Percentiles rank a stretch among this genome's conserved stretches.
Conservation (phyloP, 495 filamentous ascomycete species). For the Penicillium malachiteum region DNA sequence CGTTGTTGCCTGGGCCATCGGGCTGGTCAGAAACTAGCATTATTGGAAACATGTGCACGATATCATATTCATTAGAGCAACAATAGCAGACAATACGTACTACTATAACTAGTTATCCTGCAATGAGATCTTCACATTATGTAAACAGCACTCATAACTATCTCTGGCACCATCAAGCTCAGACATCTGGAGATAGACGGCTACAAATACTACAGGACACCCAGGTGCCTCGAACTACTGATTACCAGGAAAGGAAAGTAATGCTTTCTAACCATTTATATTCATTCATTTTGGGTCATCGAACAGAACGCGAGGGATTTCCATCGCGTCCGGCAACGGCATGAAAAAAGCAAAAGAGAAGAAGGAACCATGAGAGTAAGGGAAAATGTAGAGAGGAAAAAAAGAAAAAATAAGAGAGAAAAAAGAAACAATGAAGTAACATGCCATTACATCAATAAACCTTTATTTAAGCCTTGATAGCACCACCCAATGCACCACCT, state of each 20-base stretch:
- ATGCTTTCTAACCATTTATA: conserved; percentile 28
- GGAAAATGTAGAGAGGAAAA: conserved; percentile 9
- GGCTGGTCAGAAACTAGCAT: no score
- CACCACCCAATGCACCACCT: conserved; percentile 62
- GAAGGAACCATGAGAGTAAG: conserved; percentile 9
- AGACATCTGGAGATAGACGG: no score
- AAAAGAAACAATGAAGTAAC: conserved; percentile 23
- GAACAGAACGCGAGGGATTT: conserved; percentile 17
- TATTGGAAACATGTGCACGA: no score
- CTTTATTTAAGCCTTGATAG: conserved; percentile 58
- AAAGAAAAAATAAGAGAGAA: conserved; percentile 18
- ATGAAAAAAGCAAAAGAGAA: conserved; percentile 20
- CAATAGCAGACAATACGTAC: no score
- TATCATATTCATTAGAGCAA: no score
- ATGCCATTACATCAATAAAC: conserved; percentile 43
- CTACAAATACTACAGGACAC: no score
- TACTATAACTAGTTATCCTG: no score
- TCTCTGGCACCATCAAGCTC: no score
- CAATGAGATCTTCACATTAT: no score
- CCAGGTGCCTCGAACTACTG: no score
- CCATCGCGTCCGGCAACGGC: conserved; percentile 21
- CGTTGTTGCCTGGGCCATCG: no score
- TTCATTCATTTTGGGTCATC: conserved; percentile 30
- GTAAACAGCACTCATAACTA: no score
- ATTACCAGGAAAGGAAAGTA: neutral